These are phyloP conservation scores for Talaromyces piceae DNA, from an alignment of 2,329 filamentous ascomycete genomes.

Conservation along the genomic window DNA sequence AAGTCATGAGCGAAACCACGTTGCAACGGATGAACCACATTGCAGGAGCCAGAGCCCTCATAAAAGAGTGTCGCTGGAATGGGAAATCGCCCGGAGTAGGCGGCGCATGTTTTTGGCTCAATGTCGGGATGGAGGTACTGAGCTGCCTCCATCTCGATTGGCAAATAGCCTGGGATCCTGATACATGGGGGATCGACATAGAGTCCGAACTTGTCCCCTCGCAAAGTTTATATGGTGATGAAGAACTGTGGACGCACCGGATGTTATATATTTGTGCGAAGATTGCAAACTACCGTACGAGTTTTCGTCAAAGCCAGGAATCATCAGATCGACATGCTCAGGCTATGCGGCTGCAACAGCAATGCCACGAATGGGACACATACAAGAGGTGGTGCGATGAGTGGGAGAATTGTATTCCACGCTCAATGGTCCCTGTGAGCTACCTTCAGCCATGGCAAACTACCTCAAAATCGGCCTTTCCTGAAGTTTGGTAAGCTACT, in stretches of 20 bases:
- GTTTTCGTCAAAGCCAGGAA: slow-evolving; percentile 54
- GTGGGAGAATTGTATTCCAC: slow-evolving; percentile 72
- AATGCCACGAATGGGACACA: slow-evolving; percentile 67
- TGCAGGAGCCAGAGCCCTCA: slow-evolving; percentile 72
- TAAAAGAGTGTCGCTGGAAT: slow-evolving; percentile 86
- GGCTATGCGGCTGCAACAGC: slow-evolving; percentile 55
- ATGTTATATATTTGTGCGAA: slow-evolving; percentile 86
- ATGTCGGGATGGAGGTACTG: slow-evolving; percentile 83
- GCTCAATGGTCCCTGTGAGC: slow-evolving; percentile 80
- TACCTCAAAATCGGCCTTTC: slow-evolving; percentile 65
- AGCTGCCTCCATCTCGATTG: slow-evolving; percentile 82
- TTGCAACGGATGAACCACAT: slow-evolving; percentile 83
- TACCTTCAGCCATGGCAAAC: slow-evolving; percentile 65
- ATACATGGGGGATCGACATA: slow-evolving; percentile 82
- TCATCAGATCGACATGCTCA: slow-evolving; percentile 50
- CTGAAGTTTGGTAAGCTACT: slow-evolving; percentile 68
- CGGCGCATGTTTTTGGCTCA: slow-evolving; percentile 88
- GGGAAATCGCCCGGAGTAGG: slow-evolving; percentile 71
- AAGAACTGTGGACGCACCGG: slow-evolving; percentile 81
- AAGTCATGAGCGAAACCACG: slow-evolving; percentile 79
- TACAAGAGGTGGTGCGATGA: slow-evolving; percentile 75
- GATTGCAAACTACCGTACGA: slow-evolving; percentile 74
- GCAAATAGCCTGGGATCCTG: slow-evolving; percentile 79
- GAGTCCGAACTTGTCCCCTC: slow-evolving; percentile 52
- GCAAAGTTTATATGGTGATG: slow-evolving; percentile 50